These are phyloP conservation scores for Solanum virginianum DNA, from an alignment of 257 asterid genomes.

Conservation along the genomic window DNA sequence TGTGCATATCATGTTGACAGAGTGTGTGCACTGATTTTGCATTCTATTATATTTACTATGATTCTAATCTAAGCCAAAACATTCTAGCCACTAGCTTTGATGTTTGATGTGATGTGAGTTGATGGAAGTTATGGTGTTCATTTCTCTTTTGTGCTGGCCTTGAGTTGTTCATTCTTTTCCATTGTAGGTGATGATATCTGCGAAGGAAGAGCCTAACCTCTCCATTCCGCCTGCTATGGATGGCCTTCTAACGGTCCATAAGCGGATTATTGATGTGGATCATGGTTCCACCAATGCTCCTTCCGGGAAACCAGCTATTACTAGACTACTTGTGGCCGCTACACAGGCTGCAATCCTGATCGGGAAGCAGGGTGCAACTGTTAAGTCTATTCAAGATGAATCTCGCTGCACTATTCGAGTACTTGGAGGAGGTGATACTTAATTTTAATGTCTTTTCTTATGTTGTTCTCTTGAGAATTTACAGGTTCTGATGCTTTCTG, in stretches of 20 bases:
- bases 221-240: conserved; percentile 74
- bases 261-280: conserved; percentile 51
- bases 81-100: not conserved
- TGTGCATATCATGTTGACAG: not conserved
- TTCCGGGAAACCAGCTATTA: conserved; percentile 37
- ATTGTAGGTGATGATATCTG: conserved; percentile 64
- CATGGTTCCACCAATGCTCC: conserved; percentile 39
- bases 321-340: conserved; percentile 87
- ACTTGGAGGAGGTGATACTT: conserved; percentile 60
- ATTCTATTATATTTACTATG: not conserved
- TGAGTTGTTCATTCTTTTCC: not conserved
- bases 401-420: conserved; percentile 73
- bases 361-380: conserved; percentile 95
- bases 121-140: not conserved
- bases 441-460: not conserved
- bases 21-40: not conserved
- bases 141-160: not conserved
- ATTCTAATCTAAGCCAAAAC: not conserved
- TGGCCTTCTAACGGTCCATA: conserved; percentile 76
- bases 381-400: conserved; percentile 74
- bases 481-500: not conserved
- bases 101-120: not conserved
- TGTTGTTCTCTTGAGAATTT: not conserved
- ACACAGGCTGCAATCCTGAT: conserved; percentile 88
- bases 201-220: conserved; percentile 80